Evolutionary conservation across 2,329 filamentous ascomycete genomes (phyloP), one percentile per base, ranked within the genome.

Genomic region (Colletotrichum kahawae): DNA sequence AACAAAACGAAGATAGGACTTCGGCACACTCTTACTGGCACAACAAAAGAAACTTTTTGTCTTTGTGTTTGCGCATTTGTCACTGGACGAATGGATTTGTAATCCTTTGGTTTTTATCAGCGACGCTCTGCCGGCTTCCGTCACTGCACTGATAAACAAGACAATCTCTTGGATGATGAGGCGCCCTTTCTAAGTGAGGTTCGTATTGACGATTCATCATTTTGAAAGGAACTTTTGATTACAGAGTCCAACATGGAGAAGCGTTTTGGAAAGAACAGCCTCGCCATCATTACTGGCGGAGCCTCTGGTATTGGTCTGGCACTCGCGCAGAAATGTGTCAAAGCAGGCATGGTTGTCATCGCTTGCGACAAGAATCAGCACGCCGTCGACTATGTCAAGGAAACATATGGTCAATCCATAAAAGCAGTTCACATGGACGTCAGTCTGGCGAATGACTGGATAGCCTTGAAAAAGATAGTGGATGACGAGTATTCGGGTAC

Each of bases 231-330:
- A 33, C 8, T 31, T 34, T 60, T 33, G 8, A 31, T 18, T 6
- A 29, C 60, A 48, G 13, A 14, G 16, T 18, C 14, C 1, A 13
- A 21, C 16, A 65, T 65, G 63, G 63, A 31, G 4, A 29, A 27
- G 5, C 21, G 33, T 5, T 65, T 65, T n/a, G 24, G 9, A 1
- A 33, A 48, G 16, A 3, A 13, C 27, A 16, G 4, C 18, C 63
- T 65, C 10, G 95, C 95, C 67, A 88, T 97, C 63, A 95, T 97
- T 82, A 96, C 94, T 0, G 95, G 95, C 76, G 94, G 92, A 24
- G 94, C 93, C 3, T 94, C 92, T 6, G 94, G 95, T 29, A 93
- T 97, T 71, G 95, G 95, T 7, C 90, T 94, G 48, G 93, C 94
- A 0, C 90, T 96, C 9, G 93, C 94, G 2, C 91, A 91, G 79